A percentile compares a stretch with the other conserved stretches of the same genome.
phyloP scores from a whole-genome alignment of 2,329 filamentous ascomycete genomes.

The Colletotrichum liaoningense region DNA sequence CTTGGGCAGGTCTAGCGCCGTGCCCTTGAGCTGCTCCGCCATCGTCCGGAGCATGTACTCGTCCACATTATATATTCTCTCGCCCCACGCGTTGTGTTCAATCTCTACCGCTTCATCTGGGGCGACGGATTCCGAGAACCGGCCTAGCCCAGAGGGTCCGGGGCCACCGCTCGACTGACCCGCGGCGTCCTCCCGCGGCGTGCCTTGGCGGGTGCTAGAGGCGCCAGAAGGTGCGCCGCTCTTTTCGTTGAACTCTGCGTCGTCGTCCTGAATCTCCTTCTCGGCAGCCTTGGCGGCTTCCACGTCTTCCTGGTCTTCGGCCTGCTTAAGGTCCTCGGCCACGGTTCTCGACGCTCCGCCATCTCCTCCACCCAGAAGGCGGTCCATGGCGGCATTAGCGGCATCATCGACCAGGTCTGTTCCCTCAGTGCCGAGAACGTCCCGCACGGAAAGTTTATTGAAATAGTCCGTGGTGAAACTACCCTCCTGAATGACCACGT shows the following conservation, averaged over 20 bases:
- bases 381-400: conserved; percentile 85
- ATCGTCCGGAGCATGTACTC: conserved; percentile 81
- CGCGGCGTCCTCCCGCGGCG: conserved; percentile 56
- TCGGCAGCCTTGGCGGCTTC: conserved; percentile 88
- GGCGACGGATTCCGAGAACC: conserved; percentile 49
- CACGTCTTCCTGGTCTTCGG: conserved; percentile 93
- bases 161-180: conserved; percentile 41
- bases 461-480: conserved; percentile 98
- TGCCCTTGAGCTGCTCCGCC: conserved; percentile 69
- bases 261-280: conserved; percentile 88
- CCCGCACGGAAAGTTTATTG: conserved; percentile 79
- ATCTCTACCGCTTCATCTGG: conserved; percentile 52
- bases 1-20: conserved; percentile 71
- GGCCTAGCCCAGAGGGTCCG: conserved; percentile 50
- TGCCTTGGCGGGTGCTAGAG: conserved; percentile 63
- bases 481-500: conserved; percentile 98
- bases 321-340: conserved; percentile 83
- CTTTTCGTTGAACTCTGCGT: conserved; percentile 84
- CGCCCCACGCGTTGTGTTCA: conserved; percentile 71
- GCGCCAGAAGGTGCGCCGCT: conserved; percentile 56
- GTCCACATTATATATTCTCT: conserved; percentile 72
- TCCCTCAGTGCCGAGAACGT: conserved; percentile 70
- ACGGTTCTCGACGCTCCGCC: conserved; percentile 71
- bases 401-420: conserved; percentile 71
- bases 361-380: conserved; percentile 77